A percentile compares a stretch with the other conserved stretches of the same genome.
Evolutionary conservation across 495 filamentous ascomycete species (phyloP).

Genomic region (Aspergillus ostianus): DNA sequence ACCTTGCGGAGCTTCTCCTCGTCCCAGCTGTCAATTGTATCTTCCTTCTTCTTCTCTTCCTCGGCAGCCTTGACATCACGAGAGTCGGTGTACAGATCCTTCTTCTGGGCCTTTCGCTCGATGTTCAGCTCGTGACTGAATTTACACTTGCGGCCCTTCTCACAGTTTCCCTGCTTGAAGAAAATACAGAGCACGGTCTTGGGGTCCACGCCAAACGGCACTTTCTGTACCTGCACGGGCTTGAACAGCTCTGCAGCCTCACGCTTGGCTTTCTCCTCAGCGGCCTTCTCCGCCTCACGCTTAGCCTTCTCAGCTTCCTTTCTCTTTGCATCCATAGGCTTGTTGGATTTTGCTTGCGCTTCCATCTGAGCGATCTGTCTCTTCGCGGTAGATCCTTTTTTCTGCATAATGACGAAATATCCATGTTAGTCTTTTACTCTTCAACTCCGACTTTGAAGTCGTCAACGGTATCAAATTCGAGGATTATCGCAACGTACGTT

Average conservation of each 20-base stretch:
- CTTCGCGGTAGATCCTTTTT: conserved; percentile 90
- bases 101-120: conserved; percentile 90
- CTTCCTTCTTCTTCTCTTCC: conserved; percentile 79
- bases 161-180: conserved; percentile 94
- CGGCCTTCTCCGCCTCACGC: conserved; percentile 83
- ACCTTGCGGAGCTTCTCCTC: conserved; percentile 92
- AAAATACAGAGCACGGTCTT: conserved; percentile 98
- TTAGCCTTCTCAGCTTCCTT: conserved; percentile 87
- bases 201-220: conserved; percentile 95
- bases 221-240: conserved; percentile 92
- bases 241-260: conserved; percentile 85
- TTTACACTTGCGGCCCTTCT: conserved; percentile 97
- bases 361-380: conserved; percentile 81
- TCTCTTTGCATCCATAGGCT: conserved; percentile 78
- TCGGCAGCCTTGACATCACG: conserved; percentile 65
- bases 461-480: conserved; percentile 12
- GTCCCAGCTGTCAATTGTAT: conserved; percentile 95
- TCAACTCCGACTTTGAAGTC: conserved; percentile 14
- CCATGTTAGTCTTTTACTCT: conserved; percentile 6
- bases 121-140: conserved; percentile 89
- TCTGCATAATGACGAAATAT: conserved; percentile 44
- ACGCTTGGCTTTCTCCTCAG: conserved; percentile 75
- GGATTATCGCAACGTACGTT: conserved; percentile 57
- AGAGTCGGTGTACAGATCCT: conserved; percentile 84
- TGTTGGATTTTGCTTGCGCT: conserved; percentile 65